These are phyloP conservation scores for Mycena maculata DNA, from an alignment of 768 basidiomycete species.

Conservation along the genomic window DNA sequence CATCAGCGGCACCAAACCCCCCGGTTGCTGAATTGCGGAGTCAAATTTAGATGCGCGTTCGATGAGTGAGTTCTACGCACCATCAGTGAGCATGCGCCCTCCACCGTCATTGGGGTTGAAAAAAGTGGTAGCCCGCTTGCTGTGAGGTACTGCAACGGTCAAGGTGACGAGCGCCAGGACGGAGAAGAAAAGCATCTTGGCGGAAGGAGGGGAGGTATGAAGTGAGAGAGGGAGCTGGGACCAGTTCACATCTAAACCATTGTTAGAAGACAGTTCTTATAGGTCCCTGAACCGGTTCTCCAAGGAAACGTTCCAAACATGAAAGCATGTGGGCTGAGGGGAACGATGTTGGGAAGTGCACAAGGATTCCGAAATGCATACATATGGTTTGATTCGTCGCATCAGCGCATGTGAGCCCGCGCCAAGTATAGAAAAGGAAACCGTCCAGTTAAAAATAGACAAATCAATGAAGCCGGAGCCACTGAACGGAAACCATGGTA, in stretches of 20 bases:
- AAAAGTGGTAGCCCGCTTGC: conserved; percentile 44
- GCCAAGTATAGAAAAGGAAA: background rate
- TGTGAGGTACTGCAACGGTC: conserved; percentile 12
- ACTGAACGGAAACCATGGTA: background rate
- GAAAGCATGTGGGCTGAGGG: background rate
- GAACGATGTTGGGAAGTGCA: background rate
- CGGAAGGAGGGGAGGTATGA: conserved; percentile 18
- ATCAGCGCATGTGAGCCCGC: background rate
- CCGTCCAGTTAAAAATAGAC: conserved; percentile 21
- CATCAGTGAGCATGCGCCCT: conserved; percentile 76
- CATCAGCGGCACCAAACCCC: background rate
- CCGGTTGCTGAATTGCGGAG: conserved; percentile 11
- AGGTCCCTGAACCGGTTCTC: background rate
- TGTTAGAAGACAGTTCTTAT: background rate
- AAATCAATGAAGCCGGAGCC: background rate
- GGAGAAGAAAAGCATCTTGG: conserved; percentile 24
- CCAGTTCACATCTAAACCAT: conserved; percentile 16
- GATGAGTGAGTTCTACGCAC: conserved; percentile 26
- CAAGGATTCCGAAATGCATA: background rate
- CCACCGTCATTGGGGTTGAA: conserved; percentile 61
- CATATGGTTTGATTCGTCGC: conserved; percentile 3
- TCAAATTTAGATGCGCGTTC: background rate
- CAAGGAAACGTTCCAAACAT: conserved; percentile 5
- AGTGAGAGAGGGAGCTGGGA: conserved; percentile 4
- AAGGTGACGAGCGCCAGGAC: conserved; percentile 14